Evolutionary conservation across 768 basidiomycete genomes (phyloP).

Genomic region (Austroboletus eburneus): DNA sequence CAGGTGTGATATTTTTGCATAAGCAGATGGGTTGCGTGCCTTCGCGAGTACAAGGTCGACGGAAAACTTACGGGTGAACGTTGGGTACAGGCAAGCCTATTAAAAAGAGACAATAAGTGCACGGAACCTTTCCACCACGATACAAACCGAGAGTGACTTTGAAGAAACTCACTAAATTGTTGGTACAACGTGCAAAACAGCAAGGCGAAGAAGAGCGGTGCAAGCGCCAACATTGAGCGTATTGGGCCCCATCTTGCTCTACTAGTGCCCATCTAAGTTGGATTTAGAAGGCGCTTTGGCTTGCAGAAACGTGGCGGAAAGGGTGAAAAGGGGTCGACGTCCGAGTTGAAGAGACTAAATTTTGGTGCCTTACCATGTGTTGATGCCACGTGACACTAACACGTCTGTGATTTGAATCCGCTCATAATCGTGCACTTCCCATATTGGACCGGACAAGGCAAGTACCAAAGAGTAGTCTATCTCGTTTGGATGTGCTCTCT

Average conservation of each 20-base stretch:
- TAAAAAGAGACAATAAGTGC: no score
- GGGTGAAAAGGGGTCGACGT: no score
- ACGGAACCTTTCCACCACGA: background rate
- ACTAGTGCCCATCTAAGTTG: constrained; percentile 1
- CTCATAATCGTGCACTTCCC: no score
- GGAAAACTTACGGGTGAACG: constrained; percentile 43
- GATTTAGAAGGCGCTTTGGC: background rate
- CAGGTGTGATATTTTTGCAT: background rate
- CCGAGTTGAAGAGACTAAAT: no score
- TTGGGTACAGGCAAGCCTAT: constrained; percentile 58
- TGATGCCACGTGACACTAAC: no score
- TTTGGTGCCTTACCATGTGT: no score
- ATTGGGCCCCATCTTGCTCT: constrained; percentile 49
- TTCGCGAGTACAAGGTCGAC: background rate
- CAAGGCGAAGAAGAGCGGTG: constrained; percentile 50
- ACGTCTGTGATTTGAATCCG: no score
- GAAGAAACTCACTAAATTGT: constrained; percentile 41
- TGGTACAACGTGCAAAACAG: constrained; percentile 46
- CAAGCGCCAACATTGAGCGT: constrained; percentile 50
- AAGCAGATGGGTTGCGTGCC: no score
- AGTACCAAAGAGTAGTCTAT: no score
- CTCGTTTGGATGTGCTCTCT: no score
- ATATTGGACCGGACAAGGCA: no score
- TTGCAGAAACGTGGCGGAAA: background rate
- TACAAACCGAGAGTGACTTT: background rate